Evolutionary conservation across 192 early-diverging fungal species (phyloP).

Genomic region (Helicostylum pulchrum): DNA sequence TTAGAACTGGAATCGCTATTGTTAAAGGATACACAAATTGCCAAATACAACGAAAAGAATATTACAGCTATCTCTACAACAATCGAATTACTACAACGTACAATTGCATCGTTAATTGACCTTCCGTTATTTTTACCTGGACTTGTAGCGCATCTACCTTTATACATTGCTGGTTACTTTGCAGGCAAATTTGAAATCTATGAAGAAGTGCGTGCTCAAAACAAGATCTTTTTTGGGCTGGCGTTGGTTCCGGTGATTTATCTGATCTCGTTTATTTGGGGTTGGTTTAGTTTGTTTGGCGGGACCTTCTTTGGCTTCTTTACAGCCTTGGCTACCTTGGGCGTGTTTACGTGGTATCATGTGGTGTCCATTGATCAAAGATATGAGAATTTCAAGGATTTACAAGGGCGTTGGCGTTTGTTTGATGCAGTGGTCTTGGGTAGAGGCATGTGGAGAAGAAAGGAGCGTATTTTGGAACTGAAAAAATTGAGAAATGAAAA

Average conservation of each 20-base stretch:
- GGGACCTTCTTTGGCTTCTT: constrained; percentile 36
- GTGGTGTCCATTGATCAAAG: constrained; percentile 35
- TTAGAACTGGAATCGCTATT: constrained; percentile 22
- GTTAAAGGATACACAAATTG: constrained; percentile 36
- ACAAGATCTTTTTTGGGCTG: constrained; percentile 44
- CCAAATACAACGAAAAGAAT: constrained; percentile 36
- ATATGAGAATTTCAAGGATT: constrained; percentile 38
- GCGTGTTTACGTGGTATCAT: constrained; percentile 46
- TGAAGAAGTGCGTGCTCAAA: constrained; percentile 44
- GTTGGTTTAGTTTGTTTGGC: constrained; percentile 35
- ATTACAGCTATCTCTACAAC: constrained; percentile 29
- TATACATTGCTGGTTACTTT: constrained; percentile 40
- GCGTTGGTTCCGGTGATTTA: constrained; percentile 35
- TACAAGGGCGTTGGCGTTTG: constrained; percentile 34
- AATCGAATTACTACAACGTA: constrained; percentile 24
- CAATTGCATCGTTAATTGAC: constrained; percentile 23
- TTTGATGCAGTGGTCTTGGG: constrained; percentile 42
- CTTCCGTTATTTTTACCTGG: constrained; percentile 44
- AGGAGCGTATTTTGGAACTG: constrained; percentile 27
- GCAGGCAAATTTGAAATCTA: constrained; percentile 40
- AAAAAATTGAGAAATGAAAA: constrained; percentile 28
- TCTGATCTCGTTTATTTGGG: constrained; percentile 32
- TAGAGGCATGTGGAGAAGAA: constrained; percentile 37
- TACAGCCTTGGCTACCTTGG: constrained; percentile 19
- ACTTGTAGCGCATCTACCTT: constrained; percentile 37